Percentiles rank a stretch among this genome's conserved stretches.
phyloP scores from a whole-genome alignment of 1,284 basidiomycete genomes.

The Golubevia sp. region DNA sequence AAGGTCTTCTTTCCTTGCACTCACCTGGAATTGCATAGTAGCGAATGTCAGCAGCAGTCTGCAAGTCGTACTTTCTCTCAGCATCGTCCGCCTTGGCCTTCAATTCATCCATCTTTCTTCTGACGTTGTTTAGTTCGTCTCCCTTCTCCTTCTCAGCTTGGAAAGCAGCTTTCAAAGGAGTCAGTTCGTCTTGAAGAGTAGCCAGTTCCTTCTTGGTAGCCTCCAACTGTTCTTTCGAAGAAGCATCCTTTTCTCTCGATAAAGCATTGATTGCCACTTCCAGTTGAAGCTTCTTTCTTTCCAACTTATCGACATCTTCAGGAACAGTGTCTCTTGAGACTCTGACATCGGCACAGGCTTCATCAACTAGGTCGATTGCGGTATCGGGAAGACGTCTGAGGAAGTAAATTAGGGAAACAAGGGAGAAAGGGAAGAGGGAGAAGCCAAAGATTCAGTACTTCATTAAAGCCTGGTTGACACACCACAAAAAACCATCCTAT shows the following conservation, averaged over 20 bases:
- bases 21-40: slow-evolving; percentile 84
- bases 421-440: too few species aligned
- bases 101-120: slow-evolving; percentile 86
- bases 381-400: slow-evolving; percentile 54
- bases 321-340: slow-evolving; percentile 83
- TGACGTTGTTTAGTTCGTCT: slow-evolving; percentile 80
- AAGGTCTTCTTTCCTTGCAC: neutral
- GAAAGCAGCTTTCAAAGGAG: slow-evolving; percentile 83
- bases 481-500: too few species aligned
- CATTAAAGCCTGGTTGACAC: too few species aligned
- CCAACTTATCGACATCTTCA: slow-evolving; percentile 91
- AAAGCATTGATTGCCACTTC: slow-evolving; percentile 95
- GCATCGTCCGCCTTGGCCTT: slow-evolving; percentile 92
- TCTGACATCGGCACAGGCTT: slow-evolving; percentile 65
- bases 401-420: slow-evolving; percentile 19
- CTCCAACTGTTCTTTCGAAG: slow-evolving; percentile 84
- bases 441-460: too few species aligned
- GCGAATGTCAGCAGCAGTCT: slow-evolving; percentile 75
- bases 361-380: slow-evolving; percentile 62
- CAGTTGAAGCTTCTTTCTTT: slow-evolving; percentile 86
- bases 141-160: slow-evolving; percentile 86
- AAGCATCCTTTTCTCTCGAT: slow-evolving; percentile 77
- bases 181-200: slow-evolving; percentile 85
- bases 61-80: slow-evolving; percentile 73
- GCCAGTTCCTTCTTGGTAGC: slow-evolving; percentile 79